Evolutionary conservation across 148 eudicot species (phyloP), one percentile per base, ranked within the genome.

Genomic region (Spergularia marina): DNA sequence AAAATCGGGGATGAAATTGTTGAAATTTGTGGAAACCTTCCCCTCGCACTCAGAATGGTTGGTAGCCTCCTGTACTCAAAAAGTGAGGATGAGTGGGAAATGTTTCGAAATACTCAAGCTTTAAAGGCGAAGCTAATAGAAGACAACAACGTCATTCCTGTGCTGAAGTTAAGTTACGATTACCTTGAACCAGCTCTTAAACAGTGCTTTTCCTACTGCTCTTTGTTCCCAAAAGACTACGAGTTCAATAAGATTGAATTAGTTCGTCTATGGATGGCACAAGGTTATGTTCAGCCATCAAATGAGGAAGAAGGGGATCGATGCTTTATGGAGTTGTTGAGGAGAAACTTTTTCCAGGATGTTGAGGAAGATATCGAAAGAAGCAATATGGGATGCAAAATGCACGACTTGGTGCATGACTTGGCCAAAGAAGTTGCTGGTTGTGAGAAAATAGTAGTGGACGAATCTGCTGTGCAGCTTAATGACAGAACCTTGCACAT

Each of bases 261-360:
- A 71, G 21, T 75, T 21, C 36, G 49, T 15, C 7, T 75, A 17
- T 75, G 72, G 78, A 53, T 75, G 70, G 78, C 72, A n/a, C 78
- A 75, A 13, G 78, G 78, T 0, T 75, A 51, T 40, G 0, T 75
- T 53, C 14, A 70, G 13, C 55, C 64, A 53, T 56, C 10, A 9
- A 47, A 25, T 7, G 36, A 30, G 36, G 36, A 30, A 30, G 36
- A 30, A 30, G 36, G 36, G 36, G 36, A 30, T 30, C 36, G 36
- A 30, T 30, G 36, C 2, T 30, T 30, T 30, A 30, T 30, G 36
- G 36, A 30, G 2, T 30, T 30, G 36, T 30, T 30, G 36, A 30
- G 36, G 36, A 30, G 36, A 30, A 30, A 30, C 36, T 30, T 30
- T 30, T 30, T 30, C 36, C 36, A 30, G 36, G 36, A 30, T 2